phyloP scores from a whole-genome alignment of 2,329 filamentous ascomycete genomes.

The Epicoccum nigrum region DNA sequence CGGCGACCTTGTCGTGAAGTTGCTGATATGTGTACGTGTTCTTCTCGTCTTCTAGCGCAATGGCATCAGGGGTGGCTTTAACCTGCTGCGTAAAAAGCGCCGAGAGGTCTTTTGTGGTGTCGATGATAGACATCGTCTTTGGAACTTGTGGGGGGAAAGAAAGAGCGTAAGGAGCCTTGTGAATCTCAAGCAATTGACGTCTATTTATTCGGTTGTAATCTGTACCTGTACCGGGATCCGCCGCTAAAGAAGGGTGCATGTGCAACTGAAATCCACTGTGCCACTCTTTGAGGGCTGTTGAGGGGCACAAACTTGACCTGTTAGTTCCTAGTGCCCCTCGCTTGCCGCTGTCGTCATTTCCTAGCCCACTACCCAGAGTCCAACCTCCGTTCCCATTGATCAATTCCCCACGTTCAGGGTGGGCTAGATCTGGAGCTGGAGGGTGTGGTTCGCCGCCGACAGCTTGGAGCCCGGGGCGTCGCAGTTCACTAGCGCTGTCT shows the following conservation, averaged over 20 bases:
- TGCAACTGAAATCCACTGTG: constrained; percentile 22
- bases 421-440: constrained; percentile 18
- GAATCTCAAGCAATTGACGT: constrained; percentile 21
- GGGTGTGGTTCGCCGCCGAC: constrained; percentile 23
- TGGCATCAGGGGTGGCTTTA: constrained; percentile 68
- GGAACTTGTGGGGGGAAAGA: constrained; percentile 11
- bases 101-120: constrained; percentile 73
- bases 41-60: constrained; percentile 74
- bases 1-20: constrained; percentile 70
- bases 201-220: constrained; percentile 26
- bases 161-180: constrained; percentile 4
- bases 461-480: constrained; percentile 24
- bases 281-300: constrained; percentile 15
- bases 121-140: constrained; percentile 66
- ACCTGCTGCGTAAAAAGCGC: constrained; percentile 75
- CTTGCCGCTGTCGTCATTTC: constrained; percentile 19
- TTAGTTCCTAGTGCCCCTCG: constrained; percentile 17
- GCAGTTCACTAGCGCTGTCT: constrained; percentile 18
- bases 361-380: constrained; percentile 12
- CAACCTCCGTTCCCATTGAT: constrained; percentile 30
- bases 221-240: constrained; percentile 23
- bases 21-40: constrained; percentile 73
- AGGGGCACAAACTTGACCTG: constrained; percentile 13
- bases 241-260: constrained; percentile 23
- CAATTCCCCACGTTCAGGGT: constrained; percentile 17